A percentile compares a stretch with the other conserved stretches of the same genome.
Conservation (phyloP, 768 basidiomycete species). For the Tricholoma terreum region DNA sequence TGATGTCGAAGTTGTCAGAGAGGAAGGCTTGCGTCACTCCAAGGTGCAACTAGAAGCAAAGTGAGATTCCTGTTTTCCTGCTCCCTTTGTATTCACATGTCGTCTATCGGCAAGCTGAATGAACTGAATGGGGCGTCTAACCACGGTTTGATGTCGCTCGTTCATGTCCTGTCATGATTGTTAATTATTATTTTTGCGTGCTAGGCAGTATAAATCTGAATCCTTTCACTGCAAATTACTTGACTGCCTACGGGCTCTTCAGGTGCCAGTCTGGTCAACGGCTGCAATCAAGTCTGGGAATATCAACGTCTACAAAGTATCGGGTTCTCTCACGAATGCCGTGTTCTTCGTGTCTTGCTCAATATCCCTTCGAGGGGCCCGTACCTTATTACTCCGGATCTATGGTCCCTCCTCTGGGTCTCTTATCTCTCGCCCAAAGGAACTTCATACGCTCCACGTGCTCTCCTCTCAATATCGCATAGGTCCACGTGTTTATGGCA, state of each 20-base stretch:
- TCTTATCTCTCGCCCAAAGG: slow-evolving; percentile 84
- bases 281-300: slow-evolving; percentile 42
- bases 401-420: slow-evolving; percentile 86
- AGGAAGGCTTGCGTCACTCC: slow-evolving; percentile 62
- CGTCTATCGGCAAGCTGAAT: slow-evolving; percentile 33
- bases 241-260: slow-evolving; percentile 51
- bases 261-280: slow-evolving; percentile 58
- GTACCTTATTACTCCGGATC: slow-evolving; percentile 82
- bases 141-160: slow-evolving; percentile 35
- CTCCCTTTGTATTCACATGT: slow-evolving; percentile 23
- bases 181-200: slow-evolving; percentile 16
- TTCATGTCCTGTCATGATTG: slow-evolving; percentile 10
- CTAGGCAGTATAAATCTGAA: slow-evolving; percentile 63
- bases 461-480: slow-evolving; percentile 87
- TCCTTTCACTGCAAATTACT: slow-evolving; percentile 55
- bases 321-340: slow-evolving; percentile 91
- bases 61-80: slow-evolving; percentile 45
- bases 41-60: slow-evolving; percentile 58
- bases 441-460: slow-evolving; percentile 84
- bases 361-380: slow-evolving; percentile 40
- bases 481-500: slow-evolving; percentile 90
- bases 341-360: slow-evolving; percentile 91
- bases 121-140: slow-evolving; percentile 28
- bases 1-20: slow-evolving; percentile 42
- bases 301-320: slow-evolving; percentile 73